Evolutionary conservation across 768 basidiomycete species (phyloP), one percentile per base, ranked within the genome.

Genomic region (Suillus hirtellus): DNA sequence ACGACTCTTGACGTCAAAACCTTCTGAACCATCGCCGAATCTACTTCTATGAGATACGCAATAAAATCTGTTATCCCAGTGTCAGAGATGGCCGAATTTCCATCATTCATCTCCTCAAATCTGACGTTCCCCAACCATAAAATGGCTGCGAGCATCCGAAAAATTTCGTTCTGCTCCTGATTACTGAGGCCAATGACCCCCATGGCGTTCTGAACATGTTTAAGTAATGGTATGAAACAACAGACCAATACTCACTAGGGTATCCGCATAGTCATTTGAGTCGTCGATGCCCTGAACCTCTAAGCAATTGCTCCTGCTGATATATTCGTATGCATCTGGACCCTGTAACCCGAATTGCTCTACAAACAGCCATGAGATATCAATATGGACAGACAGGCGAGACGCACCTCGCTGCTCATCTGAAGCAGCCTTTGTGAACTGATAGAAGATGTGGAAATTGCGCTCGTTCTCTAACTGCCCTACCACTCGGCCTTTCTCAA

Each of bases 361-460:
- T 96, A 75, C 3, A 67, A 21, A 69, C 35, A 50, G 50, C 67
- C 43, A 75, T 64, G 62, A 47, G 52, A 55, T 38, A 37, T 55
- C 38, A 38, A 49, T 3, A 40, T 59, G 8, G 31, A 49, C 7
- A 59, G 15, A 34, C 35, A 37, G 10, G n/a, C 58, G 31, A 34
- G 21, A 21, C 84, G 63, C 70, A 93, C 95, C 95, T 75, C 94
- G 86, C 75, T 98, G 94, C 53, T 89, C 92, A 54, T 89, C 82
- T 8, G 91, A 87, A 4, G 97, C 96, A 6, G 89, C 95, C 73
- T 98, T 99, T 34, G 97, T 98, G 76, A 99, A 97, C 73, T 99
- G 97, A 76, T 99, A 99, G 81, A 99, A 99, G 65, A 99, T 96
- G 72, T 99, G 97, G 76, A 99, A 99, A 75, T 97, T 93, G 65